phyloP scores from a whole-genome alignment of 148 eudicot species.

The Diospyros kaki region DNA sequence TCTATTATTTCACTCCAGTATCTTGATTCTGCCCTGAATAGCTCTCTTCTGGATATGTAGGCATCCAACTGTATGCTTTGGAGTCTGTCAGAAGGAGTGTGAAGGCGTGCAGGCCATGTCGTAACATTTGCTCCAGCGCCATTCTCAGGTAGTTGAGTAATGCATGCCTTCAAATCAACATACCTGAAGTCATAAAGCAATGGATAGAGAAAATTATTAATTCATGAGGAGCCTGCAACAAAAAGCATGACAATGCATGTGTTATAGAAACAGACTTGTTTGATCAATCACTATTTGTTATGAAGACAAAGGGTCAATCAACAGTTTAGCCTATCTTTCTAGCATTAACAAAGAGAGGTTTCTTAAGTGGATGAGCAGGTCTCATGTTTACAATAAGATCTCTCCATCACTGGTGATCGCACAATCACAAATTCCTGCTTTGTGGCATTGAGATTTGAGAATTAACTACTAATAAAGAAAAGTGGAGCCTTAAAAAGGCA shows the following conservation, averaged over 20 bases:
- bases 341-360: neutral
- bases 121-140: conserved; percentile 67
- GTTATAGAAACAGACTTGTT: neutral
- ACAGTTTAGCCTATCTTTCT: neutral
- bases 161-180: conserved; percentile 78
- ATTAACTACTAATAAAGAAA: neutral
- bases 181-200: conserved; percentile 50
- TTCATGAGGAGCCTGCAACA: neutral
- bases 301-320: neutral
- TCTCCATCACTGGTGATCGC: too few species aligned
- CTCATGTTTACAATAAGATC: too few species aligned
- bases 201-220: neutral
- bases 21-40: conserved; percentile 79
- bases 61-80: conserved; percentile 92
- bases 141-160: conserved; percentile 72
- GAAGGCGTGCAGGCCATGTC: conserved; percentile 82
- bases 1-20: conserved; percentile 84
- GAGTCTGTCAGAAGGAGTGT: conserved; percentile 79
- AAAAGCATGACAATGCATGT: neutral
- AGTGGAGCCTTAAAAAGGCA: too few species aligned
- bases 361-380: too few species aligned
- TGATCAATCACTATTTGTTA: neutral
- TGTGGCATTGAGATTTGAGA: too few species aligned
- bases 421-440: too few species aligned
- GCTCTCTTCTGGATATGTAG: conserved; percentile 83